Base-by-base conservation (phyloP, 345 rosid species). In the Alliaria petiolata region DNA sequence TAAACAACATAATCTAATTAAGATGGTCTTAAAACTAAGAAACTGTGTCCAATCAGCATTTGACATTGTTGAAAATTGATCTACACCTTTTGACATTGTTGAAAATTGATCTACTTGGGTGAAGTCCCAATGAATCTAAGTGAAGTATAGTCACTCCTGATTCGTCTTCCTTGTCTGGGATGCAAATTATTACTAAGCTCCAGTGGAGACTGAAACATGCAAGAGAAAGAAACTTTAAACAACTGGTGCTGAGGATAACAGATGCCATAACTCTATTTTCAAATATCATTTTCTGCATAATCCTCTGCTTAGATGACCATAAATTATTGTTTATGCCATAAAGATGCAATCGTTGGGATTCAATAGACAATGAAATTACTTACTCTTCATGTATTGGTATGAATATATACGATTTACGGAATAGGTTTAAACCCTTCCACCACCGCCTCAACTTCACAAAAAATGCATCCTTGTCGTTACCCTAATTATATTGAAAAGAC, bases 351-450 rank as follows among this genome's bases (percentile, higher is more conserved):
- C 25, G 33, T 40, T 28, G 54, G 55, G 14, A 20, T 51, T 51
- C 31, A 67, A 36, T 67, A 34, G 49, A 51, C 8, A 43, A 40
- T 25, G 2, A 36, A 25, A 35, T 22, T 40, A 79, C 98, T 82
- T 81, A 95, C 97, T 86, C 90, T 40, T 91, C 91, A 26, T 95
- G 95, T 52, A 95, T 88, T 39, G 99, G 99, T 74, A 95, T 86
- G 66, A 91, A 75, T 69, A 91, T 66, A 78, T 95, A 95, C n/a
- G 97, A 87, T 86, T 86, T 91, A 71, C 87, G 77, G 70, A 95
- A 95, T 58, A 95, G 80, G 82, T 89, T 82, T 62, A 83, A 81
- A 62, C 95, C 95, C 77, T 82, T 89, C 99, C 96, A 95, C 99
- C 99, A 95, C 79, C 96, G 85, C 78, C 99, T 83, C 77, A 91